These are phyloP conservation scores for Polychaeton citri DNA, from an alignment of 2,329 filamentous ascomycete species.

Conservation along the genomic window DNA sequence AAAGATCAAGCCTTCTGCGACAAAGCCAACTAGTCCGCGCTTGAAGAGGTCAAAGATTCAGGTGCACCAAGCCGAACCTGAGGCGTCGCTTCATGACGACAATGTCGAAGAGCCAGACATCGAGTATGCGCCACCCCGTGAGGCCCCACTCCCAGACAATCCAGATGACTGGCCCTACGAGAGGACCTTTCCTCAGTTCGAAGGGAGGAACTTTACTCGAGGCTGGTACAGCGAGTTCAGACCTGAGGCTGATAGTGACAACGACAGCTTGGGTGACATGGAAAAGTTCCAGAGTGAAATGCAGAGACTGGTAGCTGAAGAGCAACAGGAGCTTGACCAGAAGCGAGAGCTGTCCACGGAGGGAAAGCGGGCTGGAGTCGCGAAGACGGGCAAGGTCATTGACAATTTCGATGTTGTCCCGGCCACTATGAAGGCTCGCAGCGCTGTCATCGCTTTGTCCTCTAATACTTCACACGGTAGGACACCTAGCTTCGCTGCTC, in stretches of 20 bases:
- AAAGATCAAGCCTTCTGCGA: constrained; percentile 32
- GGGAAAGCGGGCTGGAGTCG: constrained; percentile 1
- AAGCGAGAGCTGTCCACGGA: constrained; percentile 5
- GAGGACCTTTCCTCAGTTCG: constrained; percentile 25
- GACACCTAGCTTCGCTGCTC: constrained; percentile 25
- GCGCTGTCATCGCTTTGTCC: constrained; percentile 31
- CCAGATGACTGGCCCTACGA: constrained; percentile 15
- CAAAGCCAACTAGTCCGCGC: constrained; percentile 47
- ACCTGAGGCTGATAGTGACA: constrained; percentile 52
- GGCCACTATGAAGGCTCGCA: constrained; percentile 41
- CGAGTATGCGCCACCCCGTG: constrained; percentile 76
- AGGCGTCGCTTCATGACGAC: constrained; percentile 23
- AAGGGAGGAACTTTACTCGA: constrained; percentile 38
- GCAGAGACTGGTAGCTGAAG: constrained; percentile 9
- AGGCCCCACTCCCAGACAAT: constrained; percentile 31
- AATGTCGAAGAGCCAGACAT: constrained; percentile 55
- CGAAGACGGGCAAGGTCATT: too few species aligned
- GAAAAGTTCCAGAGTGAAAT: constrained; percentile 39
- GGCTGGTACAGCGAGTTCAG: constrained; percentile 40
- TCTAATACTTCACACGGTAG: constrained; percentile 15
- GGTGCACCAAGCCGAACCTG: constrained; percentile 44
- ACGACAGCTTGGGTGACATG: constrained; percentile 48
- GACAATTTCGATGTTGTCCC: too few species aligned
- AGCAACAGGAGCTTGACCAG: constrained; percentile 27
- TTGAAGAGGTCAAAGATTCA: constrained; percentile 42